phyloP scores from a whole-genome alignment of 192 early-diverging fungal genomes.

The Coemansia sp. region DNA sequence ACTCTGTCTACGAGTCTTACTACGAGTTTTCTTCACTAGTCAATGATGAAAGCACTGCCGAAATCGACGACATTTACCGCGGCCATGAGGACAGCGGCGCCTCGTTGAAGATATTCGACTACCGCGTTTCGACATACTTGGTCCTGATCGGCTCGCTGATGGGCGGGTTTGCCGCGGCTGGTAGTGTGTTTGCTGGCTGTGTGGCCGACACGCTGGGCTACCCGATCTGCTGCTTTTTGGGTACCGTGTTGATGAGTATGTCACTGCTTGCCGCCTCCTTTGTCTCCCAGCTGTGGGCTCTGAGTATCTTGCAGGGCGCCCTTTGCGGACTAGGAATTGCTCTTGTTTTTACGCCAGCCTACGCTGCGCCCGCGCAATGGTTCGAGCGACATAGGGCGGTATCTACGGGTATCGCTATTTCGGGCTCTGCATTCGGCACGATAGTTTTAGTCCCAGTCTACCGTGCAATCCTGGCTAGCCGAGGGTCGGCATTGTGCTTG shows the following conservation, averaged over 20 bases:
- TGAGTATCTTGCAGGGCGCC: slow-evolving; percentile 64
- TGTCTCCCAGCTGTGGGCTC: slow-evolving; percentile 56
- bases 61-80: slow-evolving; percentile 9
- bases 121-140: slow-evolving; percentile 10
- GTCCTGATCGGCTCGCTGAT: slow-evolving; percentile 42
- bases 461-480: slow-evolving; percentile 32
- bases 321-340: slow-evolving; percentile 56
- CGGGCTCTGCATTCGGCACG: slow-evolving; percentile 55
- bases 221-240: slow-evolving; percentile 21
- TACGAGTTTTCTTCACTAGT: slow-evolving; percentile 8
- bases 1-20: slow-evolving; percentile 40
- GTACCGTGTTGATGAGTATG: slow-evolving; percentile 46
- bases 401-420: slow-evolving; percentile 48
- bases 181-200: slow-evolving; percentile 25
- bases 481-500: slow-evolving; percentile 42
- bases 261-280: slow-evolving; percentile 58
- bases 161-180: slow-evolving; percentile 21
- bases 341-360: slow-evolving; percentile 54
- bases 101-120: background rate
- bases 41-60: background rate
- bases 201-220: slow-evolving; percentile 20
- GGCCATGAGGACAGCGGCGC: slow-evolving; percentile 1
- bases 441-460: slow-evolving; percentile 44
- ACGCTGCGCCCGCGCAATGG: slow-evolving; percentile 57
- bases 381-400: slow-evolving; percentile 56